phyloP scores from a whole-genome alignment of 352 stramenopile species.

The Globisporangium perplexum region DNA sequence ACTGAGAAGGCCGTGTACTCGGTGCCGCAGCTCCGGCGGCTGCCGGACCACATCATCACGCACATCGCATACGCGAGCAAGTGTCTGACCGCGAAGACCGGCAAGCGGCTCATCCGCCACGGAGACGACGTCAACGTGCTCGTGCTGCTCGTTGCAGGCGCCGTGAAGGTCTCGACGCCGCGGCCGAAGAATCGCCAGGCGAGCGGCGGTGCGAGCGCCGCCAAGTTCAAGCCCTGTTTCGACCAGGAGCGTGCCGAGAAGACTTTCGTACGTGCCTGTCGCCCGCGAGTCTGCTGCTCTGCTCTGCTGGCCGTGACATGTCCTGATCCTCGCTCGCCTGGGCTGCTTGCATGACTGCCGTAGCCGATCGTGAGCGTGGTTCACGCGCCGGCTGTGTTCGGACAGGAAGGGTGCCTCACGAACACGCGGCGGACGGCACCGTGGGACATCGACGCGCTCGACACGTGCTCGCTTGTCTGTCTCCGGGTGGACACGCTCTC shows the following conservation, averaged over 20 bases:
- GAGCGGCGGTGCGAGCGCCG: not conserved
- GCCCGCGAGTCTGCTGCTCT: not conserved
- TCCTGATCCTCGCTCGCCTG: no score
- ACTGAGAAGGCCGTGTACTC: constrained; percentile 51
- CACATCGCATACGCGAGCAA: constrained; percentile 63
- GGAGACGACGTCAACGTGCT: constrained; percentile 58
- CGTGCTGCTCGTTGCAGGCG: constrained; percentile 53
- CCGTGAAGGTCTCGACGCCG: constrained; percentile 55
- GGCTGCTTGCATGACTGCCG: not conserved
- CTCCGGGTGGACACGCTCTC: constrained; percentile 51
- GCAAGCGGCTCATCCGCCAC: constrained; percentile 35
- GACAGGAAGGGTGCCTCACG: constrained; percentile 48
- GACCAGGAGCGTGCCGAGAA: constrained; percentile 7
- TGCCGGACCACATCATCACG: constrained; percentile 47
- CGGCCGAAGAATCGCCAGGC: not conserved
- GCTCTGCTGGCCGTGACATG: not conserved
- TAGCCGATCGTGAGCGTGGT: constrained; percentile 54
- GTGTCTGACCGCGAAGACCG: constrained; percentile 32
- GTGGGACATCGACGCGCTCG: constrained; percentile 58
- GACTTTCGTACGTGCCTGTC: constrained; percentile 9
- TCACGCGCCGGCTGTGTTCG: constrained; percentile 59
- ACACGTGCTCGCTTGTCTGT: constrained; percentile 53
- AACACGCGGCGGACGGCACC: constrained; percentile 30
- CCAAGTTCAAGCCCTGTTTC: constrained; percentile 4
- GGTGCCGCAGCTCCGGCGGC: constrained; percentile 34